A percentile compares a stretch with the other conserved stretches of the same genome.
Evolutionary conservation across 106 monocot genomes (phyloP).

Genomic region (Hemerocallis citrina): DNA sequence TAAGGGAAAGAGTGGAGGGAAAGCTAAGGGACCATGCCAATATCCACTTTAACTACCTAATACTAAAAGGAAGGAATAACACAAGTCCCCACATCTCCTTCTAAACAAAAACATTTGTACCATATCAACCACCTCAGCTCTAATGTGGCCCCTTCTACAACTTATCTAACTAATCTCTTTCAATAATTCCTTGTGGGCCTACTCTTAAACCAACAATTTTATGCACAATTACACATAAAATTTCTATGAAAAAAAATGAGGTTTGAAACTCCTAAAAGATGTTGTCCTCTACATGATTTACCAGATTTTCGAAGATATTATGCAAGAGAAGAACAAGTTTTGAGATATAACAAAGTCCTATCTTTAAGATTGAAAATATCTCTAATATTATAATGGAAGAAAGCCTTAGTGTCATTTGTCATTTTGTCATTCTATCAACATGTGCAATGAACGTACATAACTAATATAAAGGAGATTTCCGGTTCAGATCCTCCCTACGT

Average conservation of each 20-base stretch:
- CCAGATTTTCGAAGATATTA: neutral
- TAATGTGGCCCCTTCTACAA: too few species aligned
- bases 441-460: too few species aligned
- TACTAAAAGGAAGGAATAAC: slow-evolving; percentile 4
- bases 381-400: too few species aligned
- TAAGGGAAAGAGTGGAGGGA: neutral
- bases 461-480: too few species aligned
- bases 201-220: neutral
- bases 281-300: neutral
- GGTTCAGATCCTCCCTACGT: too few species aligned
- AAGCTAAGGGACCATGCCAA: neutral
- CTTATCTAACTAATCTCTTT: neutral
- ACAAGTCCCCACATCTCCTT: slow-evolving; percentile 4
- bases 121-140: slow-evolving; percentile 4
- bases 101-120: neutral
- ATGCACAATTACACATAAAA: too few species aligned
- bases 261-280: neutral
- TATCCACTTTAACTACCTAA: neutral
- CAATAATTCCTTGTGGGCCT: neutral
- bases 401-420: too few species aligned
- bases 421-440: too few species aligned
- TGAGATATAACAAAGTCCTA: too few species aligned
- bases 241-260: too few species aligned
- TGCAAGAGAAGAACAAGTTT: too few species aligned
- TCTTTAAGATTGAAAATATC: too few species aligned